Evolutionary conservation across 2,329 filamentous ascomycete species (phyloP).

Genomic region (Ophiostoma novo-ulmi): DNA sequence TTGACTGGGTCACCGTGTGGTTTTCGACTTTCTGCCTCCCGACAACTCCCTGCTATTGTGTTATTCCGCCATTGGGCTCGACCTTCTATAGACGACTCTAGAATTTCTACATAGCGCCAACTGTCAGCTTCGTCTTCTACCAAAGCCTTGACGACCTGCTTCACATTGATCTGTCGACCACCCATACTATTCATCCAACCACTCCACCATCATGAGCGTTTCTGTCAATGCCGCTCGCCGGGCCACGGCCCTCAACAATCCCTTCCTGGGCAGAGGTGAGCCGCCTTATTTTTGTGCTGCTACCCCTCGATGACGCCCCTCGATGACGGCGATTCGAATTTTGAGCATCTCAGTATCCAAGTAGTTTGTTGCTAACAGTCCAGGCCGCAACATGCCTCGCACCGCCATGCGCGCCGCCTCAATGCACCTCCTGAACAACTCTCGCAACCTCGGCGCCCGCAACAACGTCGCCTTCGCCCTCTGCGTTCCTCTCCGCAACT

Average conservation of each 20-base stretch:
- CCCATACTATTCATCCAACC: neutral
- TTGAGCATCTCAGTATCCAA: neutral
- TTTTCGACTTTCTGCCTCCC: neutral
- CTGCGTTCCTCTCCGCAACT: slow-evolving; percentile 51
- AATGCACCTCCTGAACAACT: slow-evolving; percentile 44
- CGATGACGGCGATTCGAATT: no score
- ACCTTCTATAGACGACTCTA: neutral
- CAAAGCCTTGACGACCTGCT: neutral
- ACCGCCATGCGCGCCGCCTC: slow-evolving; percentile 46
- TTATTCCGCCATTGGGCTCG: slow-evolving; percentile 3
- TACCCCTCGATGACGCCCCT: neutral
- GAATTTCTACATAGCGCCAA: neutral
- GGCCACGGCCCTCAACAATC: slow-evolving; percentile 47
- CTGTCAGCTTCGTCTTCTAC: neutral
- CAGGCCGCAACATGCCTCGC: slow-evolving; percentile 44
- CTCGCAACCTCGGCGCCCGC: slow-evolving; percentile 42
- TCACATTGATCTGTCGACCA: neutral
- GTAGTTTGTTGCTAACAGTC: neutral
- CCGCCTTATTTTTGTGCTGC: slow-evolving; percentile 10
- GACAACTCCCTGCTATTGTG: slow-evolving; percentile 6
- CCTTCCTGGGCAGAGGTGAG: slow-evolving; percentile 47
- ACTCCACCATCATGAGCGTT: slow-evolving; percentile 46
- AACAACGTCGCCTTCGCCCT: slow-evolving; percentile 51
- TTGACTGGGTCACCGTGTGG: neutral
- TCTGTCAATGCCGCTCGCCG: slow-evolving; percentile 52